Evolutionary conservation across 2,329 filamentous ascomycete species (phyloP).

Genomic region (Laburnicola sp.): DNA sequence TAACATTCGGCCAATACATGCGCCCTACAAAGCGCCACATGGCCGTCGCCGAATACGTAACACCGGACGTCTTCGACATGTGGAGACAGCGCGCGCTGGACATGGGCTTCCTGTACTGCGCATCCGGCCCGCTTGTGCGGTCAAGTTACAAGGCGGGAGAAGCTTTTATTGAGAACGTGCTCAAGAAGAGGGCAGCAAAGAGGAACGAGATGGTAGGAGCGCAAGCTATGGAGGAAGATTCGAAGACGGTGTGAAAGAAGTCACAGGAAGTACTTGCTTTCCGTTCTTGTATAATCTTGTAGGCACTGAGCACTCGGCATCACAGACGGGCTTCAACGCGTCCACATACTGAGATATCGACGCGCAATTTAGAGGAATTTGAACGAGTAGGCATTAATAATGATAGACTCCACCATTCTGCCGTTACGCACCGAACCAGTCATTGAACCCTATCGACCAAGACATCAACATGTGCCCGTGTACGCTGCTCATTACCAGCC

Average conservation of each 20-base stretch:
- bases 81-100: slow-evolving; percentile 90
- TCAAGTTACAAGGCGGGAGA: slow-evolving; percentile 98
- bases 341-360: not conserved
- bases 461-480: too few species aligned
- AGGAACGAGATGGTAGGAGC: slow-evolving; percentile 23
- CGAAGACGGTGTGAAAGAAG: slow-evolving; percentile 1
- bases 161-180: slow-evolving; percentile 97
- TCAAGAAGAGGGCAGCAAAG: slow-evolving; percentile 71
- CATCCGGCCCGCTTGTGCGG: slow-evolving; percentile 86
- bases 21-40: slow-evolving; percentile 97
- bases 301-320: too few species aligned
- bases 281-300: too few species aligned
- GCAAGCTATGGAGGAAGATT: slow-evolving; percentile 11
- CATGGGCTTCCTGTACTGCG: slow-evolving; percentile 96
- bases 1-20: slow-evolving; percentile 99
- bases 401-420: not conserved
- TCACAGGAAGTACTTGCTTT: not conserved
- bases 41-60: slow-evolving; percentile 93
- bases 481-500: slow-evolving; percentile 32
- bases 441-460: too few species aligned
- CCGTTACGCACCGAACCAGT: too few species aligned
- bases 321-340: slow-evolving; percentile 10
- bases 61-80: slow-evolving; percentile 85
- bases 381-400: not conserved
- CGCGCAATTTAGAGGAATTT: not conserved